Percentiles rank a stretch among this genome's conserved stretches.
Conservation (phyloP, 2,329 filamentous ascomycete genomes). For the Fusarium chuoi region DNA sequence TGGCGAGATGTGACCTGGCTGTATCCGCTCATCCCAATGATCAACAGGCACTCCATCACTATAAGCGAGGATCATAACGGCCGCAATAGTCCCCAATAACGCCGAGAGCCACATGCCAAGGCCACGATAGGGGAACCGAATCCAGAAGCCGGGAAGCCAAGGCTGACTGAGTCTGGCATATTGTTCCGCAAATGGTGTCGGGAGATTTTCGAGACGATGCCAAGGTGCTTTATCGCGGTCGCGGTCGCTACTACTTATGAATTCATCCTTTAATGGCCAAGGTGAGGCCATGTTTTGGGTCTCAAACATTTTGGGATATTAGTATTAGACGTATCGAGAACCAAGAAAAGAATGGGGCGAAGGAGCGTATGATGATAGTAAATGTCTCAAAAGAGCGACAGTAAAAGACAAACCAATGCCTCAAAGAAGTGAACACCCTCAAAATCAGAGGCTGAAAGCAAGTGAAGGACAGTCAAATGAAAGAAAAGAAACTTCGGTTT, state of each 20-base stretch:
- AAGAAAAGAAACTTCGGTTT: slow-evolving; percentile 9
- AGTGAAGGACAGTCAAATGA: neutral
- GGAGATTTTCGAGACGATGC: slow-evolving; percentile 22
- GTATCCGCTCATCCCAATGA: slow-evolving; percentile 30
- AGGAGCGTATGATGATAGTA: neutral
- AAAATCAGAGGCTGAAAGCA: neutral
- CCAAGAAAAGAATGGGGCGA: neutral
- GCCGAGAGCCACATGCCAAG: slow-evolving; percentile 31
- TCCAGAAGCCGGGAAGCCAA: slow-evolving; percentile 37
- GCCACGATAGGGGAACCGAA: slow-evolving; percentile 25
- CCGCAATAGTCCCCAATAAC: slow-evolving; percentile 22
- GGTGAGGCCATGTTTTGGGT: neutral
- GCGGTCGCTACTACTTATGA: neutral
- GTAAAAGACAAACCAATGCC: neutral
- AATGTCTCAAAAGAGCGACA: neutral
- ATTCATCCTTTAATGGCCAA: slow-evolving; percentile 31
- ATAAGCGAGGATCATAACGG: slow-evolving; percentile 24
- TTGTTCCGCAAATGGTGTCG: neutral
- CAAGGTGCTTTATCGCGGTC: slow-evolving; percentile 13
- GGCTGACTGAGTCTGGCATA: slow-evolving; percentile 28
- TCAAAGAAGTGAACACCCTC: neutral
- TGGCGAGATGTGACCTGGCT: slow-evolving; percentile 19
- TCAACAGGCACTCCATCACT: slow-evolving; percentile 32
- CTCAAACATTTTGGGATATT: neutral
- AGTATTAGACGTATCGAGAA: neutral